Base-by-base conservation (phyloP, 1,284 basidiomycete species). In the Sanghuangporus sanghuang region DNA sequence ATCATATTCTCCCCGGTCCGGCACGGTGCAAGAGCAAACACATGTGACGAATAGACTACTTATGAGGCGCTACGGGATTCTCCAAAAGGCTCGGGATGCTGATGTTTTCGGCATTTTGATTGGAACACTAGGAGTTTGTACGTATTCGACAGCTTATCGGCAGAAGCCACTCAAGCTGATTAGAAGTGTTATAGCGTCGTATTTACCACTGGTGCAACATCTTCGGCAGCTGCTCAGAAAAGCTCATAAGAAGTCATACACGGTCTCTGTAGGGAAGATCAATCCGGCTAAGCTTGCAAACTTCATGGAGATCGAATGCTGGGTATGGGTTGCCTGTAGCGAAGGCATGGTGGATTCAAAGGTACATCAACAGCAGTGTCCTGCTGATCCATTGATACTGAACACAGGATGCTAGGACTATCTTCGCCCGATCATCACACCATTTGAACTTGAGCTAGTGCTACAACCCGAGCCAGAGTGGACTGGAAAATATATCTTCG, bases 271-370 rank as follows among this genome's bases (percentile, higher is more conserved):
- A 0, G 97, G 97, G 38, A 95, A 98, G 75, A 82, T 98, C 62
- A 98, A 95, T 70, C 96, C 96, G 0, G 86, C 95, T 16, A 99
- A 99, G 72, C 80, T 99, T 39, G 96, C 90, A 11, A 99, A 99
- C 73, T 98, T 98, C 73, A 84, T 93, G 70, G 96, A 98, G 74
- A 90, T 99, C 58, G 96, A 98, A 72, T 96, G 95, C 71, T 99
- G 96, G 71, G 90, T 99, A 5, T 81, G 98, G 63, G 90, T 98
- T 1, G 96, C 96, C 0, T 99, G 96, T 75, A 90, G 90, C 0
- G 96, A 99, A 73, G 94, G 92, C 57, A 74, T 98, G 44, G 84
- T 97, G 16, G 93, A 97, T 57, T 82, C 90, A 0, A 93, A 90
- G 78, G 91, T 89, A 21, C 11, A 18, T 36, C 69, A 23, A 62